phyloP scores from a whole-genome alignment of 208 protist genomes.

The Strigomonas culicis region DNA sequence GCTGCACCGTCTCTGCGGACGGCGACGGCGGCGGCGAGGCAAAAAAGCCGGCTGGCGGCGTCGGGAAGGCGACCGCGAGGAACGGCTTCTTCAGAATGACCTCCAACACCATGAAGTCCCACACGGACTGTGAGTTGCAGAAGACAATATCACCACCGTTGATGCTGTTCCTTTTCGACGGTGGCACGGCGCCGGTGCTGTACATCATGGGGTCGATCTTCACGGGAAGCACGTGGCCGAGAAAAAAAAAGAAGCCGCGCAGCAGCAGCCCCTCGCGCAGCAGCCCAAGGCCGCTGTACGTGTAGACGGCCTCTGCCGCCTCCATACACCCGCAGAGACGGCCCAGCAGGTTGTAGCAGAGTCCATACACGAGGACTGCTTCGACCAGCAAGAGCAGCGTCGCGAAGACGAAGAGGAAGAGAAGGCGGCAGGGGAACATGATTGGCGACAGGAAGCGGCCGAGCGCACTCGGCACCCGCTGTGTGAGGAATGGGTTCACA shows the following conservation, averaged over 20 bases:
- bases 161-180: neutral
- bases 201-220: conserved; percentile 5
- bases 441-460: conserved; percentile 26
- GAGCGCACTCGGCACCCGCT: conserved; percentile 32
- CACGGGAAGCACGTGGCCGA: conserved; percentile 40
- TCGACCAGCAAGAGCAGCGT: conserved; percentile 50
- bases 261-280: conserved; percentile 47
- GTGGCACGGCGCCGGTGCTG: neutral
- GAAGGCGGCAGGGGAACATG: conserved; percentile 52
- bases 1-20: conserved; percentile 10
- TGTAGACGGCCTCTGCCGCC: no score
- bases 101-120: conserved; percentile 65
- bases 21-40: neutral
- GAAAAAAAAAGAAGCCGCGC: conserved; percentile 51
- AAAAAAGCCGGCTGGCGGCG: conserved; percentile 17
- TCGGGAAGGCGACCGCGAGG: conserved; percentile 28
- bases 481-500: conserved; percentile 69
- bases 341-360: conserved; percentile 10
- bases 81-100: conserved; percentile 39
- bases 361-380: conserved; percentile 30
- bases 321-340: conserved; percentile 19
- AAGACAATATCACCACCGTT: conserved; percentile 52
- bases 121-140: conserved; percentile 65
- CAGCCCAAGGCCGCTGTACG: conserved; percentile 3
- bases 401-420: conserved; percentile 36